Base-by-base conservation (phyloP, 2,329 filamentous ascomycete genomes). In the Botrytis fabae region DNA sequence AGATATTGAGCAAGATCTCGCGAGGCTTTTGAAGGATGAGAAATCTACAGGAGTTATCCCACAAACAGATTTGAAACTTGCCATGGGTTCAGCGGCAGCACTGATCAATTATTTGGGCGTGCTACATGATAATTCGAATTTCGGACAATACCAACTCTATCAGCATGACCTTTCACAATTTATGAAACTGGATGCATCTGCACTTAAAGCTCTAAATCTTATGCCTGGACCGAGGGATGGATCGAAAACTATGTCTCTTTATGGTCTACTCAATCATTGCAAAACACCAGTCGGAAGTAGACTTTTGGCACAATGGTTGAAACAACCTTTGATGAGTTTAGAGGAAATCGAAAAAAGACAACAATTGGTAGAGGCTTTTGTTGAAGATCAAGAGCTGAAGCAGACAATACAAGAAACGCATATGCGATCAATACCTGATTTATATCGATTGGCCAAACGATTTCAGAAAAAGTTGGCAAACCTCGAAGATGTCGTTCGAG, bases 381-480 rank as follows among this genome's bases (percentile, higher is more conserved):
- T 95, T 68, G 91, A 90, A 70, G 95, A 98, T 79, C 98, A 96
- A 0, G 95, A 97, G 80, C 87, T 99, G 54, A 89, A 96, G 25
- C 96, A 98, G 83, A 97, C 92, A 0, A 94, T 99, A 89, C 97
- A 99, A 82, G 96, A 99, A 83, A 93, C 97, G 79, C 96, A 99
- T 80, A 85, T 99, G 25, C 91, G 94, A 65, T 93, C 94, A 0
- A 95, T 99, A 38, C 97, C 96, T 0, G 97, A 99, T 80, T 87
- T 99, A 0, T 98, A 98, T 81, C 90, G 96, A 18, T 86, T 99
- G 4, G 92, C 95, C 0, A 99, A 98, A 84, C 93, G 94, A 72
- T 98, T 99, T 79, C 96, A 99, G 81, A 91, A 94, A 66, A 94
- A 93, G 80, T 91, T 93, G 80, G 97, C 96, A 14, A 97, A 92